Conservation (phyloP, 2,329 filamentous ascomycete species). For the Dothistroma septosporum region DNA sequence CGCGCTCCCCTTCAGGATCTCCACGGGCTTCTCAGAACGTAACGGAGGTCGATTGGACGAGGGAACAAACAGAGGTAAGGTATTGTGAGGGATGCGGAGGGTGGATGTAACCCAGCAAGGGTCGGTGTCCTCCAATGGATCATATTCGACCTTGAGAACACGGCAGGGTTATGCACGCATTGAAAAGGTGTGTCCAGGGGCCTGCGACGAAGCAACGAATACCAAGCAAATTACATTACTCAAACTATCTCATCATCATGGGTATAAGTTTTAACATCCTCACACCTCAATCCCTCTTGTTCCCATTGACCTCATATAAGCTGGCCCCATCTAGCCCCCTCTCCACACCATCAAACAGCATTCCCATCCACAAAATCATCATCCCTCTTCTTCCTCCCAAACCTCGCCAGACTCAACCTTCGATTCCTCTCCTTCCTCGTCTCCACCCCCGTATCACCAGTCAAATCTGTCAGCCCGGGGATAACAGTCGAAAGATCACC, state of each 20-base stretch:
- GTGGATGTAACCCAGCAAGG: too few species aligned
- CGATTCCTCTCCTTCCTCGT: not conserved
- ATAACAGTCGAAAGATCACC: slow-evolving; percentile 19
- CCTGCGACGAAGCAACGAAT: not conserved
- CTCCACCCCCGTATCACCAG: not conserved
- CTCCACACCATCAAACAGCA: not conserved
- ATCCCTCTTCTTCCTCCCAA: slow-evolving; percentile 4
- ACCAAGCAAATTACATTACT: not conserved
- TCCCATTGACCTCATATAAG: too few species aligned
- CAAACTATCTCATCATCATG: not conserved
- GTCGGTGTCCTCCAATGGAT: too few species aligned
- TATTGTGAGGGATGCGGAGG: too few species aligned
- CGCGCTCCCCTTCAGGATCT: too few species aligned
- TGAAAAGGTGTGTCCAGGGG: too few species aligned
- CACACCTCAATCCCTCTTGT: not conserved
- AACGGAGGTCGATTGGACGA: too few species aligned
- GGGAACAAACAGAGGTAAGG: too few species aligned
- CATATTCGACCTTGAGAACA: too few species aligned
- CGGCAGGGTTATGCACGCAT: too few species aligned
- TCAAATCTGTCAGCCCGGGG: slow-evolving; percentile 13
- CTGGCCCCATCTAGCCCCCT: too few species aligned
- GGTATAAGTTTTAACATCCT: not conserved
- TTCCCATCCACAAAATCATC: not conserved
- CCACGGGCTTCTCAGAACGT: too few species aligned
- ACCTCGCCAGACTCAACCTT: not conserved